These are phyloP conservation scores for Puya raimondii DNA, from an alignment of 176 grass and related monocot species.

Conservation along the genomic window DNA sequence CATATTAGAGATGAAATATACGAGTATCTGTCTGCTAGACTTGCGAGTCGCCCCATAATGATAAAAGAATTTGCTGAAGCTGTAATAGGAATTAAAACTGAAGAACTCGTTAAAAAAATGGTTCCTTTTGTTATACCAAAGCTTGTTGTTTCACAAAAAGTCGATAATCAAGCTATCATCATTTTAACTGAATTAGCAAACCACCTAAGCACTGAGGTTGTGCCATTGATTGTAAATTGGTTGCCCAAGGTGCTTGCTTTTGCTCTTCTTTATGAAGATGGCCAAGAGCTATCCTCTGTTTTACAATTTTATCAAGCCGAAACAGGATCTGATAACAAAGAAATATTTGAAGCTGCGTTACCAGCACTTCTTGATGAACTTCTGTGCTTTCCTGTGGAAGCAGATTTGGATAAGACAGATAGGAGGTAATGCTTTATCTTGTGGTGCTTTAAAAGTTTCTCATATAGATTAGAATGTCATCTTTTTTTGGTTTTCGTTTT, in stretches of 20 bases:
- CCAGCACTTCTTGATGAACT: conserved; percentile 82
- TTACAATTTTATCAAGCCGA: conserved; percentile 79
- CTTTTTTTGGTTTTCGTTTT: conserved; percentile 17
- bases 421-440: conserved; percentile 32
- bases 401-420: conserved; percentile 51
- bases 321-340: conserved; percentile 68
- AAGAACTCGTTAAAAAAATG: conserved; percentile 70
- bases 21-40: conserved; percentile 58
- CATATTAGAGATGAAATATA: conserved; percentile 60
- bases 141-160: conserved; percentile 62
- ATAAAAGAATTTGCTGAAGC: conserved; percentile 70
- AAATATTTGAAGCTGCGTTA: conserved; percentile 92
- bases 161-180: conserved; percentile 47
- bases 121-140: conserved; percentile 84
- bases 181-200: conserved; percentile 69
- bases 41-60: conserved; percentile 46
- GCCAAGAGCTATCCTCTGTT: conserved; percentile 55
- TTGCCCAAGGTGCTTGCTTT: conserved; percentile 78
- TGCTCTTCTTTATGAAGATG: conserved; percentile 68
- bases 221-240: conserved; percentile 49
- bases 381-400: conserved; percentile 77
- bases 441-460: background rate
- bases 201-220: conserved; percentile 49
- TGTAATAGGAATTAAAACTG: conserved; percentile 64
- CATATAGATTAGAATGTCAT: background rate